Base-by-base conservation (phyloP, 345 rosid species). In the Euclidium syriacum region DNA sequence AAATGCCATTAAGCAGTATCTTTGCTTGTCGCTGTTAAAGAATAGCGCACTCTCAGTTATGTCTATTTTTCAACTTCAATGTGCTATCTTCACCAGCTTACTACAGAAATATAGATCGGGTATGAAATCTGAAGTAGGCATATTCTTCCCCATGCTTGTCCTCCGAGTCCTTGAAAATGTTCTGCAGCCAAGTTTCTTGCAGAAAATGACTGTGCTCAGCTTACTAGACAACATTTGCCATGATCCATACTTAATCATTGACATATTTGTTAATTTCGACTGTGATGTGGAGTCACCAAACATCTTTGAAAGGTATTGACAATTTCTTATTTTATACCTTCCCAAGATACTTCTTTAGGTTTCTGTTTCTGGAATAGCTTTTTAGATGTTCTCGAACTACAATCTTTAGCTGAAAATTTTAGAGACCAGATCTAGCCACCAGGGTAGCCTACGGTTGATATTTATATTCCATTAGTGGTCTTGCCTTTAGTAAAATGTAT, bases 31-130 rank as follows among this genome's bases (percentile, higher is more conserved):
- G 8, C 65, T 92, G 77, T 77, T 92, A 51, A 92, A 92, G 87
- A 89, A 92, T 78, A 92, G 96, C 77, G 94, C 95, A 42, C 66
- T 92, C 76, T 83, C 96, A 11, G 94, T 86, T 38, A 89, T 89
- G 96, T 82, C 98, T 41, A 78, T 92, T 71, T 92, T 88, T 81
- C 98, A 89, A 76, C 96, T 92, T 50, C 96, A 89, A 67, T 92
- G 98, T 67, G 83, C 87, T 59, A 89, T 92, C 73, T 85, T 92
- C 75, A 78, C 75, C 75, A 83, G 68, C 62, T 76, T 92, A 73
- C 75, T 92, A 43, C 52, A 77, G n/a, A 92, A 92, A 75, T 89
- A 73, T 75, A 85, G 98, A 82, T 81, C 88, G 26, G 91, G 80
- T 22, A 58, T 92, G 76, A 92, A 89, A 75, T 83, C 84, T 56